Percentiles rank a stretch among this genome's conserved stretches.
phyloP scores from a whole-genome alignment of 202 grass and related monocot species.

The Eragrostis tef region DNA sequence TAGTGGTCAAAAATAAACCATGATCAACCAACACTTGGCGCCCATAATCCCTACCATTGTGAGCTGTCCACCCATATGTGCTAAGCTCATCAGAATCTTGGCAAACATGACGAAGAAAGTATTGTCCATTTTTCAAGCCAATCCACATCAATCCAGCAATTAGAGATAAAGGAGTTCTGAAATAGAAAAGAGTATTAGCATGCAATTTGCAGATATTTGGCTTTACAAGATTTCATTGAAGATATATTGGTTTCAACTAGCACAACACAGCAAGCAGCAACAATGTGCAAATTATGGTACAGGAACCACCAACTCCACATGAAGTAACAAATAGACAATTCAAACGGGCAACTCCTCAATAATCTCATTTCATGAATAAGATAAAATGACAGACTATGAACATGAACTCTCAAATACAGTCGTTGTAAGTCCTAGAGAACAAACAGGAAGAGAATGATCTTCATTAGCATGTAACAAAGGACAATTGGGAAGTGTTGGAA shows the following conservation, averaged over 20 bases:
- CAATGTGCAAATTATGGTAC: not conserved
- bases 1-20: conserved; percentile 70
- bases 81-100: conserved; percentile 93
- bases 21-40: conserved; percentile 78
- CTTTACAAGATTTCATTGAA: not conserved
- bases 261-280: conserved; percentile 19
- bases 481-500: not conserved
- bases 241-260: conserved; percentile 28
- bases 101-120: conserved; percentile 89
- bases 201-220: conserved; percentile 31
- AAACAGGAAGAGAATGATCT: conserved; percentile 27
- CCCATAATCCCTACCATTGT: conserved; percentile 93
- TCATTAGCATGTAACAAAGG: conserved; percentile 14
- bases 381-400: not conserved
- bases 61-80: conserved; percentile 83
- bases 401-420: conserved; percentile 27
- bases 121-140: conserved; percentile 80
- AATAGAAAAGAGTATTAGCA: conserved; percentile 48
- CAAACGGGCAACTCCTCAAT: conserved; percentile 3
- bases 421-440: conserved; percentile 28
- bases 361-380: conserved; percentile 17
- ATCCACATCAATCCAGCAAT: conserved; percentile 98
- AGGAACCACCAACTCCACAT: not conserved
- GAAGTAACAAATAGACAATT: not conserved
- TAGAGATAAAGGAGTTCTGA: conserved; percentile 78